Evolutionary conservation across 1,284 basidiomycete genomes (phyloP), one percentile per base, ranked within the genome.

Genomic region (Fomitopsis schrenkii): DNA sequence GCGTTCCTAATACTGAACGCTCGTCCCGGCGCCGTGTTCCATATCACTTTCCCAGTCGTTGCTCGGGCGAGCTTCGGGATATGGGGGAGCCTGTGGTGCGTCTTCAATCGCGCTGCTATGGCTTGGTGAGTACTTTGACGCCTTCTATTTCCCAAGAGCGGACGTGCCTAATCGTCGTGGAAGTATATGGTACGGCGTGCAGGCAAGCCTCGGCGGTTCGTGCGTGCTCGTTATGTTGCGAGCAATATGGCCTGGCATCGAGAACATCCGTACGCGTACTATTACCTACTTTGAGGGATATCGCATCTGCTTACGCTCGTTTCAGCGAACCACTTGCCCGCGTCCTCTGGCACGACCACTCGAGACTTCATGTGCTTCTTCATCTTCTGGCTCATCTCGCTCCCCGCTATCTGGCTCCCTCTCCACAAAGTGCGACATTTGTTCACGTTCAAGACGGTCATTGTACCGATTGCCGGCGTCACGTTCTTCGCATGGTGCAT

Each of bases 401-500:
- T 95, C 14, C 90, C 91, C 3, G 85, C 87, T 33, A 89, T 94
- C 64, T 92, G 86, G 85, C 87, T 93, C 62, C 90, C 90, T 4
- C 85, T 93, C 48, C 90, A 93, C 77, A 84, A 90, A 72, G 87
- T 94, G 85, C 84, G 90, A 45, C 90, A 93, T 72, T 80, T 95
- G 54, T 95, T 96, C 79, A 89, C 88, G 14, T 71, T 89, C 64
- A 95, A 95, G 74, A 86, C 90, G 1, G 79, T 92, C 65, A 79
- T 95, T n/a, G 85, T 83, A 2, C 88, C 89, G 1, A 83, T 82
- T 56, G 88, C 88, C n/a, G 91, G 88, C 17, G 83, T 95, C 63
- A 82, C 83, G 3, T 91, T 94, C 76, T 90, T 95, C 73, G 80
- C 87, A 60, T 93, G 93, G 91, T 87, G 86, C 63, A 87, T 94